These are phyloP conservation scores for Neospora caninum DNA, from an alignment of 169 alveolate species.

Conservation along the genomic window DNA sequence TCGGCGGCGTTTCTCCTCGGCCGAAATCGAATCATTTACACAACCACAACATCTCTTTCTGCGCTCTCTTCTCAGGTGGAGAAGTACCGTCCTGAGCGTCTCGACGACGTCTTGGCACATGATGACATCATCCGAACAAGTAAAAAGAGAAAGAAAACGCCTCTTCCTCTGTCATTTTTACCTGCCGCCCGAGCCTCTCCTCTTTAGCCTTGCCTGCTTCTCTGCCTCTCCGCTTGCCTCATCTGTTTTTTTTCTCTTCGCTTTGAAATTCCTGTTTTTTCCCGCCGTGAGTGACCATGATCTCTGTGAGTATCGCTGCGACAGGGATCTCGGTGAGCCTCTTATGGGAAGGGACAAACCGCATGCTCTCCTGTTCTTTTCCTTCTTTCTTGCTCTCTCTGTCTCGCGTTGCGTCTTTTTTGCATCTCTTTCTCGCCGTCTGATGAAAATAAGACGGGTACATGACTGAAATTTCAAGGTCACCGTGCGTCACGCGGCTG, in stretches of 20 bases:
- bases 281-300: background rate
- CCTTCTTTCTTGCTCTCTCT: background rate
- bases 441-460: no score
- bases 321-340: no score
- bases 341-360: no score
- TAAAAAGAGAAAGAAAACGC: conserved; percentile 67
- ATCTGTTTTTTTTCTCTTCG: conserved; percentile 61
- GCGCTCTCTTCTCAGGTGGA: conserved; percentile 84
- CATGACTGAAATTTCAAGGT: no score
- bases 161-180: background rate
- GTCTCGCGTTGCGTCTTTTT: background rate
- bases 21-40: no score
- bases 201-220: no score
- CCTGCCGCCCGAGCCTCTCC: background rate
- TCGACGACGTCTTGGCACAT: conserved; percentile 95
- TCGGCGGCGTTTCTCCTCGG: no score
- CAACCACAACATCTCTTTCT: no score
- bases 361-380: background rate
- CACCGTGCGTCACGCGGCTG: background rate
- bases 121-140: conserved; percentile 92
- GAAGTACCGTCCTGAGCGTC: conserved; percentile 94
- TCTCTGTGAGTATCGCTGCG: background rate
- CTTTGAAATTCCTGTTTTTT: conserved; percentile 89
- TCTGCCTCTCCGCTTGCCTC: conserved; percentile 39
- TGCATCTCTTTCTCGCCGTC: background rate